A percentile compares a stretch with the other conserved stretches of the same genome.
These are phyloP conservation scores for Annulohypoxylon truncatum DNA, from an alignment of 2,329 filamentous ascomycete genomes.

Conservation along the genomic window DNA sequence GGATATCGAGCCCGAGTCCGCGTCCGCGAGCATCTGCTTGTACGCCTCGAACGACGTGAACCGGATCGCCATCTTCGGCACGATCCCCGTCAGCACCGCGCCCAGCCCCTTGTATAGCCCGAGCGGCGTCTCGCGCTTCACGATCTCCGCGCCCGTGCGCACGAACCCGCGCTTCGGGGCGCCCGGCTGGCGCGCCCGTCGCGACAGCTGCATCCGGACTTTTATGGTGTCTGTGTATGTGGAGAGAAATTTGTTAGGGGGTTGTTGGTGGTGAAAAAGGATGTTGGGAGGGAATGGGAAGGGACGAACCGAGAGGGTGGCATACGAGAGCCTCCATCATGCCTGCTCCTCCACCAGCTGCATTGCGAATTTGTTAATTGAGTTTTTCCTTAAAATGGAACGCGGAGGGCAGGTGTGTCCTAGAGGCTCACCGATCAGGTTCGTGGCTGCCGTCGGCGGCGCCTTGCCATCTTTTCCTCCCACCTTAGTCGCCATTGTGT, in stretches of 20 bases:
- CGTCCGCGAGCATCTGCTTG: constrained; percentile 82
- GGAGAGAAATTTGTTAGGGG: constrained; percentile 14
- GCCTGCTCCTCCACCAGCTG: constrained; percentile 94
- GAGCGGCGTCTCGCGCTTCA: constrained; percentile 88
- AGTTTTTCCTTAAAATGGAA: constrained; percentile 24
- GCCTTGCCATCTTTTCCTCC: constrained; percentile 69
- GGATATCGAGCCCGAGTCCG: constrained; percentile 73
- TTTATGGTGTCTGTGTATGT: constrained; percentile 89
- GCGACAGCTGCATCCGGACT: constrained; percentile 98
- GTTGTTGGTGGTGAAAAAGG: constrained; percentile 7
- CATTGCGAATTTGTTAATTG: constrained; percentile 28
- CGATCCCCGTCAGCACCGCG: constrained; percentile 93
- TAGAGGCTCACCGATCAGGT: constrained; percentile 77
- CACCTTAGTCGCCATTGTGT: constrained; percentile 57
- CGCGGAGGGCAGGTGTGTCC: not conserved
- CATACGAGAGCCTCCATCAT: constrained; percentile 99
- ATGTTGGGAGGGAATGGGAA: constrained; percentile 16
- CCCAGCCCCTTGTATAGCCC: constrained; percentile 98
- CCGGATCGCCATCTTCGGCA: constrained; percentile 99
- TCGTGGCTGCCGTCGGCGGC: constrained; percentile 86
- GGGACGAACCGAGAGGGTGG: constrained; percentile 83
- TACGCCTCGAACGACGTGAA: constrained; percentile 98
- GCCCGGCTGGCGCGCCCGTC: constrained; percentile 83
- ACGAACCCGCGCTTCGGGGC: constrained; percentile 90
- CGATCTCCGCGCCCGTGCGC: constrained; percentile 85